Evolutionary conservation across 495 filamentous ascomycete genomes (phyloP), one percentile per base, ranked within the genome.

Genomic region (Umbilicaria muhlenbergii): DNA sequence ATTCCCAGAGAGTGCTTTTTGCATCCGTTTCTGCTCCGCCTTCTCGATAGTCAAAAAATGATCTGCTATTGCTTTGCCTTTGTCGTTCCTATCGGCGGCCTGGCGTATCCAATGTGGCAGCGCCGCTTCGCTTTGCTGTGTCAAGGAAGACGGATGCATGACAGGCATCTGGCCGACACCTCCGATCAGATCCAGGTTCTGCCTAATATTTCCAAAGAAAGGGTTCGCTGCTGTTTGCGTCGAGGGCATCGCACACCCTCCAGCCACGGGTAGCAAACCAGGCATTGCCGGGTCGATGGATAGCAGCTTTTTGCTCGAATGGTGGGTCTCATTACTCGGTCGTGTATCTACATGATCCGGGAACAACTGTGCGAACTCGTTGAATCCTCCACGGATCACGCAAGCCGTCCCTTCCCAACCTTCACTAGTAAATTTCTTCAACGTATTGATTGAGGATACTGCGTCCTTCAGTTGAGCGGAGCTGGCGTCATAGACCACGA

Each of bases 161-260:
- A 98, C 58, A 31, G 85, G 66, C 52, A 96, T 78, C 54, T 94
- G 88, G 0, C 91, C 91, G 35, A 98, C 91, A 18, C 91, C 91
- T 42, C 83, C 88, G 38, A 94, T 77, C 34, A 98, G 62, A 56
- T 98, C 91, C 77, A 94, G 91, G 48, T 98, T 93, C 60, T 96
- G 91, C 21, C 92, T 74, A 51, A 98, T 96, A 48, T 94, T 95
- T 44, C 75, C 75, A 62, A 96, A 98, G 61, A 98, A 96, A 0
- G 92, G 88, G 52, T 92, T 94, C 12, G 75, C 69, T 2, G 75
- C 71, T 44, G 69, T 68, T 43, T 79, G 69, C 16, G 71, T 68
- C 17, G 69, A 66, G 12, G 91, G 91, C 56, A 98, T 71, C 44
- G 77, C 69, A 53, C 92, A 94, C 1, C 91, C 92, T 38, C 89